A percentile compares a stretch with the other conserved stretches of the same genome.
Evolutionary conservation across 495 filamentous ascomycete species (phyloP).

Genomic region (Neurospora sp.): DNA sequence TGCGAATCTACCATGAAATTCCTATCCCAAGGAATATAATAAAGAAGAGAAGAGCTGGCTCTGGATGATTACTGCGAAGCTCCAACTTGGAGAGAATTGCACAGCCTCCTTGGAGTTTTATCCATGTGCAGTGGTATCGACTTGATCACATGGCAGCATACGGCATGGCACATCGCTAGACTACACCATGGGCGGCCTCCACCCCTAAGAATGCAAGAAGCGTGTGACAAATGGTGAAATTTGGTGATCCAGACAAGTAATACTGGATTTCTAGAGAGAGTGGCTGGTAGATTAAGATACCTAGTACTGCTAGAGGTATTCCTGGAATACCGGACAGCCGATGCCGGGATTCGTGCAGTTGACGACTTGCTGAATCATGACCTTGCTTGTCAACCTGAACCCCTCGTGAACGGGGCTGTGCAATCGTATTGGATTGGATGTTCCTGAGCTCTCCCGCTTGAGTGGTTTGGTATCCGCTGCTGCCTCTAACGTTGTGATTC

Average conservation of each 20-base stretch:
- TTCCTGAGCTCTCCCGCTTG: background rate
- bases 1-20: too few species aligned
- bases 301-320: background rate
- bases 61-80: background rate
- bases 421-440: background rate
- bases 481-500: background rate
- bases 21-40: too few species aligned
- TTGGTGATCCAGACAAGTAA: background rate
- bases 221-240: background rate
- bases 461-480: background rate
- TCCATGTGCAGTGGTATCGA: background rate
- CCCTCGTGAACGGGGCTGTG: conserved; percentile 1
- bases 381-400: background rate
- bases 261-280: background rate
- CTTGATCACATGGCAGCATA: background rate
- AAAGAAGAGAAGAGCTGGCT: too few species aligned
- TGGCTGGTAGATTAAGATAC: background rate
- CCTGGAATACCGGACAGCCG: background rate
- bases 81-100: background rate
- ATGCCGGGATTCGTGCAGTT: background rate
- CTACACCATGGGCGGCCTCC: background rate
- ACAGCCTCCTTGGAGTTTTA: background rate
- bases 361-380: background rate
- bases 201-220: background rate
- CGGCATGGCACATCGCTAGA: background rate